Evolutionary conservation across 176 grass and related monocot genomes (phyloP).

Genomic region (Oryza longistaminata): DNA sequence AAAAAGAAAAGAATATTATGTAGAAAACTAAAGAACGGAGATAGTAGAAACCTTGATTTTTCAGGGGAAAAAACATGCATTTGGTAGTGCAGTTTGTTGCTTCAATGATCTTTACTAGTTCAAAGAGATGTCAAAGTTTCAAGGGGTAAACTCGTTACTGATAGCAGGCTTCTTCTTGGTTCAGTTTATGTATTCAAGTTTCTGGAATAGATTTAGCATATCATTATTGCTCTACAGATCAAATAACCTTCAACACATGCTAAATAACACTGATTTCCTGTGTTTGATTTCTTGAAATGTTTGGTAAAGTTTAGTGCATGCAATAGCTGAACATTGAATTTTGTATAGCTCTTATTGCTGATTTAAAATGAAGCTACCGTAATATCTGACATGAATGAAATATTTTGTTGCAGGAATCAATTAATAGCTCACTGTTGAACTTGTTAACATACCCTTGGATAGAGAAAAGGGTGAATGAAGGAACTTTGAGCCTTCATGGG

Average conservation of each 20-base stretch:
- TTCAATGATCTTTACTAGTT: slow-evolving; percentile 8
- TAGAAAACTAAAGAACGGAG: not conserved
- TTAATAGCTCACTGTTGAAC: slow-evolving; percentile 89
- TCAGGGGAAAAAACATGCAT: not conserved
- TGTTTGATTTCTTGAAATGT: not conserved
- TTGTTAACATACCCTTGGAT: slow-evolving; percentile 97
- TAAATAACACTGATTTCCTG: not conserved
- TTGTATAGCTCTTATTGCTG: not conserved
- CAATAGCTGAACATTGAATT: not conserved
- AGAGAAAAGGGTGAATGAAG: slow-evolving; percentile 82
- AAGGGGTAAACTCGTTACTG: not conserved
- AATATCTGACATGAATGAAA: slow-evolving; percentile 8
- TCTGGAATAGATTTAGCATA: slow-evolving; percentile 1
- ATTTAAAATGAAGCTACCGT: not conserved
- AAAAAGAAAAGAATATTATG: not conserved
- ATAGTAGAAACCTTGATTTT: not conserved
- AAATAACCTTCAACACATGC: slow-evolving; percentile 2
- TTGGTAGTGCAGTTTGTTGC: not conserved
- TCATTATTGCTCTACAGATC: not conserved
- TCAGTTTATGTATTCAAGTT: not conserved
- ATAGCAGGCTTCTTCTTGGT: slow-evolving; percentile 8
- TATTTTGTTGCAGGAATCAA: slow-evolving; percentile 69
- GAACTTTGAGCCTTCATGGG: slow-evolving; percentile 71
- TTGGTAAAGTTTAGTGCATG: not conserved
- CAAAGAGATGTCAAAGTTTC: not conserved